Percentiles rank a stretch among this genome's conserved stretches.
phyloP scores from a whole-genome alignment of 1,284 basidiomycete genomes.

The Taiwanofungus camphoratus region DNA sequence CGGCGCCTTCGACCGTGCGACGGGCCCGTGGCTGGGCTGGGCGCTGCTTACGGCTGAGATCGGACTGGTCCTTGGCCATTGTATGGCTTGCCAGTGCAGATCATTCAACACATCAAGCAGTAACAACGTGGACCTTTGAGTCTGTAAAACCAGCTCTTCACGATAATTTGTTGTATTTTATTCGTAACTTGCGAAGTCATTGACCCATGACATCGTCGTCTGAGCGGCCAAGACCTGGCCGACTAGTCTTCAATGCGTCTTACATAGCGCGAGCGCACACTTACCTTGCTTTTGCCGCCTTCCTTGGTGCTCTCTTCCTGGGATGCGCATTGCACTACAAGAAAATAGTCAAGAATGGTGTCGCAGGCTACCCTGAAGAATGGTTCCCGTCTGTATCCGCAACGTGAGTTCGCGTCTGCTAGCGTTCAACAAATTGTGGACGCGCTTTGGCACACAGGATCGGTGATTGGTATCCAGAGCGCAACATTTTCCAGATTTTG shows the following conservation, averaged over 20 bases:
- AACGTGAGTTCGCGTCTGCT: constrained; percentile 53
- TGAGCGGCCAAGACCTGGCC: too few relatives aligned
- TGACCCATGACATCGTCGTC: too few relatives aligned
- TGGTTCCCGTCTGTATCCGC: constrained; percentile 94
- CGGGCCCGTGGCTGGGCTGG: too few relatives aligned
- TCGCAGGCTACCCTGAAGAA: constrained; percentile 83
- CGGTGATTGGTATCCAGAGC: constrained; percentile 89
- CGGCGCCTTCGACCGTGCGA: too few relatives aligned
- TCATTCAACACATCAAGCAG: too few relatives aligned
- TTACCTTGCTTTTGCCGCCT: constrained; percentile 64
- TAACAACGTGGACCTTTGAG: too few relatives aligned
- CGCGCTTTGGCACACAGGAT: constrained; percentile 43
- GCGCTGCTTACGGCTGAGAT: too few relatives aligned
- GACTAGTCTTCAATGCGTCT: constrained; percentile 35
- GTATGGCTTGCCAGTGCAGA: too few relatives aligned
- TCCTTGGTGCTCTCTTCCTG: constrained; percentile 61
- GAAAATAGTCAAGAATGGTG: constrained; percentile 85
- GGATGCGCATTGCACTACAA: constrained; percentile 76
- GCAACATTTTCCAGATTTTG: constrained; percentile 86
- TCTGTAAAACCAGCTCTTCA: too few relatives aligned
- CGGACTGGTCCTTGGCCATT: too few relatives aligned
- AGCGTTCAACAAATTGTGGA: background rate
- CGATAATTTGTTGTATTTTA: too few relatives aligned
- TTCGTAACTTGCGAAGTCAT: too few relatives aligned
- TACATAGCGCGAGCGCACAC: constrained; percentile 64